Evolutionary conservation across 768 basidiomycete species (phyloP).

Genomic region (Phylloporus arenicola): DNA sequence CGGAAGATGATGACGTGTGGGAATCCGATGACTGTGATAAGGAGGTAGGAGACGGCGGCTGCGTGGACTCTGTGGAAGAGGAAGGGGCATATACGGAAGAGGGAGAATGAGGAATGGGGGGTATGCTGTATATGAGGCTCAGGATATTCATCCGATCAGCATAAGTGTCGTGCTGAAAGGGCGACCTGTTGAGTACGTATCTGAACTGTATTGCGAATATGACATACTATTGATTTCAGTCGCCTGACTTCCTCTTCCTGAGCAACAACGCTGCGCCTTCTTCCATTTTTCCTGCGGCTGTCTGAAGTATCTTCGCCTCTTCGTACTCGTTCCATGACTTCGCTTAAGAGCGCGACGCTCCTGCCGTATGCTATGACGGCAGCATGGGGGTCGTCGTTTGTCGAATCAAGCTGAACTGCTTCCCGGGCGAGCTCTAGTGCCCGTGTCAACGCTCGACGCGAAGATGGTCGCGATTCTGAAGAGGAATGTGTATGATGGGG

Average conservation of each 20-base stretch:
- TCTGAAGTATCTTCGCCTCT: constrained; percentile 80
- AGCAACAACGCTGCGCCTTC: constrained; percentile 77
- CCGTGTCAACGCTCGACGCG: constrained; percentile 77
- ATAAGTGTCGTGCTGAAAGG: constrained; percentile 82
- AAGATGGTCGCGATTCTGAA: constrained; percentile 58
- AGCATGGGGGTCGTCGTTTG: constrained; percentile 81
- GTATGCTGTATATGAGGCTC: constrained; percentile 84
- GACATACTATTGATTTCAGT: constrained; percentile 83
- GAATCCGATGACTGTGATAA: constrained; percentile 42
- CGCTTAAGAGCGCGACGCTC: constrained; percentile 80
- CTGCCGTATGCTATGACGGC: constrained; percentile 87
- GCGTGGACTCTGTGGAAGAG: constrained; percentile 34
- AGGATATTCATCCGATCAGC: constrained; percentile 92
- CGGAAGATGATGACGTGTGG: constrained; percentile 44
- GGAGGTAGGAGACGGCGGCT: constrained; percentile 34
- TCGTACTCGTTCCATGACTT: constrained; percentile 89
- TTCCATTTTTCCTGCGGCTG: constrained; percentile 50
- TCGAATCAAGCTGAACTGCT: constrained; percentile 83
- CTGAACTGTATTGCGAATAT: constrained; percentile 7
- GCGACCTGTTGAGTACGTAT: constrained; percentile 13
- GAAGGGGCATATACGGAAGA: constrained; percentile 44
- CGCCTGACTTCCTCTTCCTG: constrained; percentile 87
- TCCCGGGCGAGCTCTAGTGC: constrained; percentile 86
- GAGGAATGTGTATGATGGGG: constrained; percentile 38
- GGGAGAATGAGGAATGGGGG: constrained; percentile 63